Conservation (phyloP, 768 basidiomycete species). For the Boletus vinaceobasis region DNA sequence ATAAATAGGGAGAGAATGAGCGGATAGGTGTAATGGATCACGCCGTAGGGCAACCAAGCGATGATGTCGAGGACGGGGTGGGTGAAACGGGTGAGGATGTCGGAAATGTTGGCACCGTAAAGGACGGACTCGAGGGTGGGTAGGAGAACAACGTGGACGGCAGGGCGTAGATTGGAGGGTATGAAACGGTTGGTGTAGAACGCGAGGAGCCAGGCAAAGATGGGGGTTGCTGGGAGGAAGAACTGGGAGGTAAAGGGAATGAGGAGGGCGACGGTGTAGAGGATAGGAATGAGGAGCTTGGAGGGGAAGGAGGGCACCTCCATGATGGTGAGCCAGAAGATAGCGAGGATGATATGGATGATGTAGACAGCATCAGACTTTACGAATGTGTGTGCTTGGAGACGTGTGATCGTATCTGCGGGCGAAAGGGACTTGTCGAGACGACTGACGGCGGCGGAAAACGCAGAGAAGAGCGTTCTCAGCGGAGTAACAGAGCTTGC, state of each 20-base stretch:
- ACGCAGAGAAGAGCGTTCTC: slow-evolving; percentile 37
- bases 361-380: slow-evolving; percentile 59
- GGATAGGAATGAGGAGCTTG: slow-evolving; percentile 74
- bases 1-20: slow-evolving; percentile 81
- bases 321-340: slow-evolving; percentile 76
- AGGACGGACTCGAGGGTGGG: slow-evolving; percentile 93
- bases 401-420: slow-evolving; percentile 54
- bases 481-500: background rate
- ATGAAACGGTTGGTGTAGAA: slow-evolving; percentile 89
- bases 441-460: slow-evolving; percentile 59
- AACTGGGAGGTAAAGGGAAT: slow-evolving; percentile 89
- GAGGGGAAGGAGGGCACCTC: slow-evolving; percentile 61
- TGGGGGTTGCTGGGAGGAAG: slow-evolving; percentile 82
- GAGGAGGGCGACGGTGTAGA: slow-evolving; percentile 67
- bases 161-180: slow-evolving; percentile 68
- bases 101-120: slow-evolving; percentile 97
- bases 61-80: slow-evolving; percentile 89
- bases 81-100: slow-evolving; percentile 92
- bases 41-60: slow-evolving; percentile 97
- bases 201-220: slow-evolving; percentile 81
- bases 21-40: slow-evolving; percentile 84
- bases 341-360: slow-evolving; percentile 57
- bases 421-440: slow-evolving; percentile 80
- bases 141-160: slow-evolving; percentile 86
- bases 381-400: slow-evolving; percentile 56